phyloP scores from a whole-genome alignment of 2,329 filamentous ascomycete genomes.

The Lachnellula occidentalis region DNA sequence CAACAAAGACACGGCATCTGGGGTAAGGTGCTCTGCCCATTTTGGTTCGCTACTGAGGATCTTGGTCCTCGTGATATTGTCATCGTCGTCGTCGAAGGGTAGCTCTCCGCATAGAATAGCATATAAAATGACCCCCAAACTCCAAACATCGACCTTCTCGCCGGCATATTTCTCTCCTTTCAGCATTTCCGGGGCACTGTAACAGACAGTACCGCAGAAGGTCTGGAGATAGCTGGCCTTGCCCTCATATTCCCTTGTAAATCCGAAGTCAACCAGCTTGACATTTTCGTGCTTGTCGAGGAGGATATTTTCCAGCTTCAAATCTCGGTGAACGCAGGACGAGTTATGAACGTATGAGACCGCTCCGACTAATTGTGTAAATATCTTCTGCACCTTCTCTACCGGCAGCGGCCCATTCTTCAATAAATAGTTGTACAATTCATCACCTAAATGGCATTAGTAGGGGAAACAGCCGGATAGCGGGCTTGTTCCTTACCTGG shows the following conservation, averaged over 20 bases:
- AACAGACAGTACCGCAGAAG: conserved; percentile 96
- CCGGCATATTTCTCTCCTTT: conserved; percentile 97
- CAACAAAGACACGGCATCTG: conserved; percentile 72
- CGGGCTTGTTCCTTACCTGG: conserved; percentile 53
- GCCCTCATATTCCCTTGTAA: conserved; percentile 94
- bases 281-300: conserved; percentile 97
- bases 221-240: conserved; percentile 93
- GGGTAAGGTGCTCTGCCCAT: conserved; percentile 74
- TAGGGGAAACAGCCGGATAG: conserved; percentile 27
- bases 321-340: conserved; percentile 90
- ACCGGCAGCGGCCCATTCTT: conserved; percentile 77
- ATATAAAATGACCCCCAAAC: conserved; percentile 78
- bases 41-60: conserved; percentile 83
- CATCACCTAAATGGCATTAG: conserved; percentile 60
- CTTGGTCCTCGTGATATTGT: conserved; percentile 75
- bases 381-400: conserved; percentile 89
- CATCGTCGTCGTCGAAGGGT: conserved; percentile 94
- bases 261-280: conserved; percentile 96
- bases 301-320: conserved; percentile 95
- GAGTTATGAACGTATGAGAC: conserved; percentile 94
- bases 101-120: conserved; percentile 78
- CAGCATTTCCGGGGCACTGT: conserved; percentile 96
- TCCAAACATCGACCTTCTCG: conserved; percentile 97
- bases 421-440: conserved; percentile 93
- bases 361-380: conserved; percentile 90